Percentiles rank a stretch among this genome's conserved stretches.
These are phyloP conservation scores for Solanum clarkiae DNA, from an alignment of 257 asterid genomes.

Conservation along the genomic window DNA sequence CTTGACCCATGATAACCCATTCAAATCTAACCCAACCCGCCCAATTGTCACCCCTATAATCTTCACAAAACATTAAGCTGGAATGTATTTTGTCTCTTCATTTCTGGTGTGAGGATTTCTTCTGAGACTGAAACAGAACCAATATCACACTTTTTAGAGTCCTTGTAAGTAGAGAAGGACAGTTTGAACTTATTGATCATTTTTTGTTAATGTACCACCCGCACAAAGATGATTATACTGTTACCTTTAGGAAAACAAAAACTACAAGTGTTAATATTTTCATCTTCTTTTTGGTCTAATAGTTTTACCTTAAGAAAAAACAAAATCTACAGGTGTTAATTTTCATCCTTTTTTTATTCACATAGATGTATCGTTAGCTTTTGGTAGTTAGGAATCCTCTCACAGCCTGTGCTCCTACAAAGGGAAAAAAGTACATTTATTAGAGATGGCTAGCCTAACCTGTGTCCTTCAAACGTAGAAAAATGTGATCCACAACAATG, in stretches of 20 bases:
- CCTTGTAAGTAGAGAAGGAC: neutral
- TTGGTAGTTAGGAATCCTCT: neutral
- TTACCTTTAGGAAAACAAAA: neutral
- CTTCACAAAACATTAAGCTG: neutral
- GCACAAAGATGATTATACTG: neutral
- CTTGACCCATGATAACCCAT: too few relatives aligned
- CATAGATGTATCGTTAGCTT: neutral
- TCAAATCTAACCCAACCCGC: too few relatives aligned
- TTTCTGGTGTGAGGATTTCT: neutral
- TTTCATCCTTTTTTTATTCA: neutral
- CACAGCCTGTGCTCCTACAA: neutral
- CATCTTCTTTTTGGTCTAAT: neutral
- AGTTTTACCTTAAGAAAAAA: neutral
- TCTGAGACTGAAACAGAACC: neutral
- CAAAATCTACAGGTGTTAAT: neutral
- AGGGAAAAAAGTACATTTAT: neutral
- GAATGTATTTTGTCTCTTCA: neutral
- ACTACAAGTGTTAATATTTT: neutral
- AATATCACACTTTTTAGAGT: neutral
- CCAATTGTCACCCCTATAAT: too few relatives aligned
- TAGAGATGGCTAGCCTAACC: constrained; percentile 43
- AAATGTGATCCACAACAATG: constrained; percentile 79
- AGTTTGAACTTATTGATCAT: neutral
- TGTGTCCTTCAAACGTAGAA: constrained; percentile 85
- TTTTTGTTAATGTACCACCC: neutral